phyloP scores from a whole-genome alignment of 805 yeast species.

The Hanseniaspora mollemarum region DNA sequence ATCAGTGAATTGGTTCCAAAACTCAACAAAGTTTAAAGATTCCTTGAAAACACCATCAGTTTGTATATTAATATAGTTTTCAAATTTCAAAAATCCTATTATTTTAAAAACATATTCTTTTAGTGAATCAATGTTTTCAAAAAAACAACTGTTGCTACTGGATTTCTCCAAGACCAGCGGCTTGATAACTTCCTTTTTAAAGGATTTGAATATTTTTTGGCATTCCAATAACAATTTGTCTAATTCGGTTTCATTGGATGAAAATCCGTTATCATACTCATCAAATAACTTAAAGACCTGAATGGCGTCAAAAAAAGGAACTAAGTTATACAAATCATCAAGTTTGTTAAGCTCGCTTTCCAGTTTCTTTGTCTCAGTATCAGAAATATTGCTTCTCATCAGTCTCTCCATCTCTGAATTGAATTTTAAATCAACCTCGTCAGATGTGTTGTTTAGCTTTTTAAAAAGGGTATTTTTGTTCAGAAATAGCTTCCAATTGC shows the following conservation, averaged over 20 bases:
- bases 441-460: conserved; percentile 27
- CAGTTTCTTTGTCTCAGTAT: neutral
- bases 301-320: conserved; percentile 72
- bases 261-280: conserved; percentile 9
- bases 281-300: conserved; percentile 56
- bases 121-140: conserved; percentile 22
- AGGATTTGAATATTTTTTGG: conserved; percentile 57
- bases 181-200: conserved; percentile 59
- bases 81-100: conserved; percentile 67
- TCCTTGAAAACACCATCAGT: conserved; percentile 55
- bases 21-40: conserved; percentile 40
- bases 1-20: conserved; percentile 60
- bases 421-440: conserved; percentile 36
- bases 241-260: conserved; percentile 42
- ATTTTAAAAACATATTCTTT: conserved; percentile 49
- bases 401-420: conserved; percentile 81
- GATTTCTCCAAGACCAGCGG: conserved; percentile 47
- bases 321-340: conserved; percentile 40
- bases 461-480: conserved; percentile 35
- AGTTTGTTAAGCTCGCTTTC: conserved; percentile 12
- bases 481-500: conserved; percentile 42
- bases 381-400: conserved; percentile 39
- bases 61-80: conserved; percentile 51
- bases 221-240: conserved; percentile 43
- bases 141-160: too few relatives aligned